These are phyloP conservation scores for Aspergillus hancockii DNA, from an alignment of 495 filamentous ascomycete genomes.

Conservation along the genomic window DNA sequence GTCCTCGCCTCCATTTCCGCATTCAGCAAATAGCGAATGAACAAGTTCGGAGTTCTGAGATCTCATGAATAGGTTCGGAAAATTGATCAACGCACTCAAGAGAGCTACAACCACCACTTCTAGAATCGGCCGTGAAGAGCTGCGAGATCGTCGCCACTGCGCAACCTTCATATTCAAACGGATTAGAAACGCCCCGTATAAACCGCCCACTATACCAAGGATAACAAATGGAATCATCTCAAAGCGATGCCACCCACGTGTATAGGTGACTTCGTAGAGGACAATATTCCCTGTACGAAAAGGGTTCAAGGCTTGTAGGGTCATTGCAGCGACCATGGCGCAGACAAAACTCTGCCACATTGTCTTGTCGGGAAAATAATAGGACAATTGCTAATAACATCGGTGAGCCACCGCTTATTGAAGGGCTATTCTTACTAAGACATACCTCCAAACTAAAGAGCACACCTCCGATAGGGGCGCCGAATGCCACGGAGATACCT, in stretches of 20 bases:
- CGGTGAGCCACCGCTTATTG: slow-evolving; percentile 9
- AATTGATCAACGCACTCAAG: slow-evolving; percentile 86
- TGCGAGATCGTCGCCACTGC: slow-evolving; percentile 68
- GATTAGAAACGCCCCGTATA: slow-evolving; percentile 95
- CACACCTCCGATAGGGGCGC: slow-evolving; percentile 91
- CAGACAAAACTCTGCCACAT: slow-evolving; percentile 99
- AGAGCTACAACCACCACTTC: slow-evolving; percentile 77
- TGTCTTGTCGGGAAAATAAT: slow-evolving; percentile 98
- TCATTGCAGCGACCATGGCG: slow-evolving; percentile 95
- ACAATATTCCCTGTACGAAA: slow-evolving; percentile 96
- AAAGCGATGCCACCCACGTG: slow-evolving; percentile 89
- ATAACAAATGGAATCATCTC: slow-evolving; percentile 88
- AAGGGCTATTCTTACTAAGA: not conserved
- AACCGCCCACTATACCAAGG: slow-evolving; percentile 83
- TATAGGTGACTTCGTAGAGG: slow-evolving; percentile 95
- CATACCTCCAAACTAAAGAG: slow-evolving; percentile 86
- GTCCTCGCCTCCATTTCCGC: slow-evolving; percentile 73
- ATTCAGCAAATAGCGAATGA: slow-evolving; percentile 89
- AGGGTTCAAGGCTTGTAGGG: slow-evolving; percentile 88
- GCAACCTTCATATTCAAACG: slow-evolving; percentile 88
- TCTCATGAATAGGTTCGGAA: slow-evolving; percentile 92
- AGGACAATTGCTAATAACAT: slow-evolving; percentile 71
- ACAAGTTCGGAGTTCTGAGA: slow-evolving; percentile 91
- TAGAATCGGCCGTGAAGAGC: slow-evolving; percentile 60
- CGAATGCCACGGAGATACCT: slow-evolving; percentile 96